Percentiles rank a stretch among this genome's conserved stretches.
Evolutionary conservation across 2,329 filamentous ascomycete species (phyloP).

Genomic region (Ambrosiella cleistominuta): DNA sequence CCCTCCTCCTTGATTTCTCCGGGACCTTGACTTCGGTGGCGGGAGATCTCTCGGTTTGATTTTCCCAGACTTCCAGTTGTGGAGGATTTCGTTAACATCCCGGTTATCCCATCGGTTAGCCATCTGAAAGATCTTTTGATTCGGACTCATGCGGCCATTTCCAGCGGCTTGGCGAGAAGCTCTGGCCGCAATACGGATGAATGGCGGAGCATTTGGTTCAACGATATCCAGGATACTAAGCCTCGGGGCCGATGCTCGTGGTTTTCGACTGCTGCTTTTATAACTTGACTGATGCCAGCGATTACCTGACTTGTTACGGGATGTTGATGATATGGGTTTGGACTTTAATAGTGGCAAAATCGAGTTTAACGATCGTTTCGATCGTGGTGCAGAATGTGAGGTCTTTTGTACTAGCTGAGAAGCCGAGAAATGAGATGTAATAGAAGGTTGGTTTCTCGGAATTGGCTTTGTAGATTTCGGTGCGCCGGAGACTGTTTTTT

Average conservation of each 20-base stretch:
- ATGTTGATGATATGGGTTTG: neutral
- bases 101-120: constrained; percentile 42
- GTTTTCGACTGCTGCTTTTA: neutral
- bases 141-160: constrained; percentile 37
- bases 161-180: constrained; percentile 29
- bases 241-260: constrained; percentile 22
- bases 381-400: neutral
- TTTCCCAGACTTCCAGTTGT: constrained; percentile 37
- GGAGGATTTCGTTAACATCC: constrained; percentile 35
- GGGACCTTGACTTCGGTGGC: neutral
- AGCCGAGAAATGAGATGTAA: constrained; percentile 18
- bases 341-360: neutral
- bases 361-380: neutral
- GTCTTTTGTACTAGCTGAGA: neutral
- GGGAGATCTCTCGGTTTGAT: constrained; percentile 19
- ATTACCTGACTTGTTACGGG: neutral
- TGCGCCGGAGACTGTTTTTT: constrained; percentile 16
- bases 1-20: neutral
- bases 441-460: constrained; percentile 20
- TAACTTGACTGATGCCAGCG: neutral
- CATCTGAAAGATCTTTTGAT: constrained; percentile 39
- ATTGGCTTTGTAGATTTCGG: constrained; percentile 14
- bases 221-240: constrained; percentile 46
- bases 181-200: constrained; percentile 44
- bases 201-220: constrained; percentile 33